Evolutionary conservation across 345 rosid species (phyloP), one percentile per base, ranked within the genome.

Genomic region (Lepidium aucheri): DNA sequence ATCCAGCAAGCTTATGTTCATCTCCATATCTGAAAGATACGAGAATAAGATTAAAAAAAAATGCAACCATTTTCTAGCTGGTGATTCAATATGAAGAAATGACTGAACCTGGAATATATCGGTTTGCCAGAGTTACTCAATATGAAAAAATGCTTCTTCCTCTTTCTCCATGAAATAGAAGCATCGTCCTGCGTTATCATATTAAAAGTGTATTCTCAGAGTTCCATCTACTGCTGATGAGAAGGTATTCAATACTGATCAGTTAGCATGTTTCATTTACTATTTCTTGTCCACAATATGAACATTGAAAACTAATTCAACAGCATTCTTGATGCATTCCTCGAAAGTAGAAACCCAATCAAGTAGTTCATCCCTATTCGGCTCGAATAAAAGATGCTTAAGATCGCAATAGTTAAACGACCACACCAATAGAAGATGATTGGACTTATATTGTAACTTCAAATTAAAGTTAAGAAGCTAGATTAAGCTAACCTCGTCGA

Each of bases 51-150:
- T 18, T n/a, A n/a, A 44, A 1, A 52, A 5, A 36, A 32, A 67
- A 40, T 50, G 9, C 33, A 50, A 50, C 14, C 36, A 63, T 32
- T 56, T 30, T 39, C n/a, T 28, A 40, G 33, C 57, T 55, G 36
- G 11, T 30, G 33, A 67, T 30, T 49, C 10, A 13, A 34, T 50
- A 66, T 28, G 51, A 41, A 50, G 9, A 65, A 73, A 66, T 42
- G 10, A 9, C 22, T 17, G 52, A 63, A 89, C 99, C 99, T 91
- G 76, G 98, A 91, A 86, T 89, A 95, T 78, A 95, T 91, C 8
- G 99, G 99, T 77, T 95, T 95, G 40, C 99, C 99, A 13, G 99
- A 95, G 76, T 95, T 76, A 79, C 99, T 95, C 82, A 95, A 77
- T 52, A 95, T 80, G 70, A 95, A 95, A 67, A 95, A 95, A 75